Conservation (phyloP, 345 rosid genomes). For the Citrus reticulata region DNA sequence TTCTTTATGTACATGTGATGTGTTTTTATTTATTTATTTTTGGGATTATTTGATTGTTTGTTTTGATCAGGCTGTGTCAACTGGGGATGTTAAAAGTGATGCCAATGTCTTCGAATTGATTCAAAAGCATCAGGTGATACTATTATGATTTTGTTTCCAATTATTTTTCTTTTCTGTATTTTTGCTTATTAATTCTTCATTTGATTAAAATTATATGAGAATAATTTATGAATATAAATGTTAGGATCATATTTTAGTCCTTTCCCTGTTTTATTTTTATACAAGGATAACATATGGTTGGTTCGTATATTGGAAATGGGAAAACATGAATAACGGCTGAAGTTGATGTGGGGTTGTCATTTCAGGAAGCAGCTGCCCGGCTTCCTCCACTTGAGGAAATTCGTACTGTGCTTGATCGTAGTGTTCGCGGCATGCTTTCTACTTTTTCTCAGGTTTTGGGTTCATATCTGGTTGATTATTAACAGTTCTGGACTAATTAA, state of each 20-base stretch:
- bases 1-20: not conserved
- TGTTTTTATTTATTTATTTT: not conserved
- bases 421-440: conserved; percentile 67
- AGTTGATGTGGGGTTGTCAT: conserved; percentile 3
- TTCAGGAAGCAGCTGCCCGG: conserved; percentile 79
- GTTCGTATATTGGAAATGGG: not conserved
- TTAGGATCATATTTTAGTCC: not conserved
- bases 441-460: conserved; percentile 75
- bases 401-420: conserved; percentile 57
- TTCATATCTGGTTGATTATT: not conserved
- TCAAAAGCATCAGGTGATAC: conserved; percentile 72
- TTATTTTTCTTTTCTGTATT: not conserved
- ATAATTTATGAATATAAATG: not conserved
- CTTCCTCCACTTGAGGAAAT: conserved; percentile 83
- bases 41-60: not conserved
- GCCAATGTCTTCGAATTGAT: conserved; percentile 62
- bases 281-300: not conserved
- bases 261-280: not conserved
- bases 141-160: not conserved
- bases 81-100: conserved; percentile 47
- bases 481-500: not conserved
- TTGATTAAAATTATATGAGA: not conserved
- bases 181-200: not conserved
- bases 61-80: conserved; percentile 46
- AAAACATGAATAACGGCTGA: not conserved